Evolutionary conservation across 805 yeast species (phyloP).

Genomic region (Cyberlindnera nakhonratchasimensis): DNA sequence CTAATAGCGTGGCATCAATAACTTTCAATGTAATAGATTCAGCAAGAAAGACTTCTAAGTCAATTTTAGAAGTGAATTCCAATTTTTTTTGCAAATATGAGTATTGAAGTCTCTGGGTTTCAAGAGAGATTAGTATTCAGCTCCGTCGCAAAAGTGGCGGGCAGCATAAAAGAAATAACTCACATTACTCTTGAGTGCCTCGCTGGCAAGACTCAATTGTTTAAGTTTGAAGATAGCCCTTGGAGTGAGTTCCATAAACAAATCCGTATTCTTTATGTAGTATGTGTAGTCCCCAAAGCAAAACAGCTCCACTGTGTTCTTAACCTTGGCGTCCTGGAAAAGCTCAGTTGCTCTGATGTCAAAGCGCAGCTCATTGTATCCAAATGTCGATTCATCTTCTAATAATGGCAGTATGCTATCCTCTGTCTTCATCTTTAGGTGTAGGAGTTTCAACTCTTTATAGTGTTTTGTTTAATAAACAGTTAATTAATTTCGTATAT

Average conservation of each 20-base stretch:
- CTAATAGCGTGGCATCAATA: conserved; percentile 22
- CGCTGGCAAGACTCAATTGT: conserved; percentile 22
- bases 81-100: conserved; percentile 13
- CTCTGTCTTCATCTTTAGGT: neutral
- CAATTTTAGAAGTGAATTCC: conserved; percentile 5
- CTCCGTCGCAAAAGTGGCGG: too few species aligned
- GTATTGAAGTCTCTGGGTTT: conserved; percentile 16
- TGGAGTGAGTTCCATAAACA: conserved; percentile 16
- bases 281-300: conserved; percentile 25
- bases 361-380: conserved; percentile 26
- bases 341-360: neutral
- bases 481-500: too few species aligned
- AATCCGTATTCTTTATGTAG: conserved; percentile 9
- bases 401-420: conserved; percentile 3
- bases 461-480: too few species aligned
- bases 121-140: too few species aligned
- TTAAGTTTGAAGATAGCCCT: conserved; percentile 20
- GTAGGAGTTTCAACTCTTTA: neutral
- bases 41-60: conserved; percentile 22
- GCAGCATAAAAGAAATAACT: conserved; percentile 3
- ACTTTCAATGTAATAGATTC: conserved; percentile 20
- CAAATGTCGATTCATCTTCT: conserved; percentile 22
- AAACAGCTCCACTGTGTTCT: conserved; percentile 25
- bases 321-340: conserved; percentile 10
- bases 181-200: conserved; percentile 19